phyloP scores from a whole-genome alignment of 306 rosid genomes.

The Cercis canadensis region DNA sequence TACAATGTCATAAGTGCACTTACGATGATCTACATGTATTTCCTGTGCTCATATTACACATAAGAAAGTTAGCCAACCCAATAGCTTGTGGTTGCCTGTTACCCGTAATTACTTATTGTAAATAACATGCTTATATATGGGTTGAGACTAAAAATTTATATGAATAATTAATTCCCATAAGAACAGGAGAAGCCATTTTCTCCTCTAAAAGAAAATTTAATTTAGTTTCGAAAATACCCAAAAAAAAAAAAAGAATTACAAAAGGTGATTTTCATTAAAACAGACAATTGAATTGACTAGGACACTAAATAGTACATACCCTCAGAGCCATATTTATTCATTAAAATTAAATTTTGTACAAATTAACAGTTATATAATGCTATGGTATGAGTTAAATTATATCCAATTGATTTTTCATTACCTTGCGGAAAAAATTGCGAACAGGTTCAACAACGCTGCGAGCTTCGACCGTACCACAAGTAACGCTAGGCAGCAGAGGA shows the following conservation, averaged over 20 bases:
- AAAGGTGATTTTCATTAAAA: neutral
- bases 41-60: neutral
- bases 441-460: slow-evolving; percentile 94
- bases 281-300: too few species aligned
- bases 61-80: slow-evolving; percentile 1
- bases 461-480: slow-evolving; percentile 92
- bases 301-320: neutral
- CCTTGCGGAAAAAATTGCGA: slow-evolving; percentile 84
- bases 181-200: too few species aligned
- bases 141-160: too few species aligned
- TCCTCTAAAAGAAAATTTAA: too few species aligned
- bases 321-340: neutral
- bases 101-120: too few species aligned
- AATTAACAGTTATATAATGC: neutral
- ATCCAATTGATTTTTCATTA: slow-evolving; percentile 1
- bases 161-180: too few species aligned
- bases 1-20: too few species aligned
- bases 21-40: neutral
- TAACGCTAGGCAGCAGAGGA: slow-evolving; percentile 92
- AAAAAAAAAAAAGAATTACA: neutral
- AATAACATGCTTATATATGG: too few species aligned
- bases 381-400: neutral
- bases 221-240: too few species aligned
- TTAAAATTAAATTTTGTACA: neutral
- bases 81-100: neutral